phyloP scores from a whole-genome alignment of 2,329 filamentous ascomycete genomes.

The Achaetomium macrosporum region DNA sequence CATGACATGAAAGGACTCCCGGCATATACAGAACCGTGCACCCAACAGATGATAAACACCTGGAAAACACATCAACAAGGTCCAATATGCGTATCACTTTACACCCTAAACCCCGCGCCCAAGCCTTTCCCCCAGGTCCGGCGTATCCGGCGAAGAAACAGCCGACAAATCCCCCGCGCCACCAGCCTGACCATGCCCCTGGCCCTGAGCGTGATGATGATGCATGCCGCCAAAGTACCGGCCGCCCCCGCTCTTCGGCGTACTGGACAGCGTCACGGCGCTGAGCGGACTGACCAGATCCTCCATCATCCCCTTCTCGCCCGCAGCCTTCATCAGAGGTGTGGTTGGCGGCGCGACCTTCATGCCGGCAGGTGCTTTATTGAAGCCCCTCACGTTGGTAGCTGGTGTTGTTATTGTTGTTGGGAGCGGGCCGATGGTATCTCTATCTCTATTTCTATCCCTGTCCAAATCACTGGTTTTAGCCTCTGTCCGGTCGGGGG shows the following conservation, averaged over 20 bases:
- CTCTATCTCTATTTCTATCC: neutral
- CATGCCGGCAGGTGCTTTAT: neutral
- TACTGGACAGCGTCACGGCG: slow-evolving; percentile 11
- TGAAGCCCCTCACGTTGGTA: neutral
- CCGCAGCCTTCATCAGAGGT: neutral
- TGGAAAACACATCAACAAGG: neutral
- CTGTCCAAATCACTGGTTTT: neutral
- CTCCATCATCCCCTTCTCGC: slow-evolving; percentile 15
- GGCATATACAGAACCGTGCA: neutral
- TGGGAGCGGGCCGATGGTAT: neutral
- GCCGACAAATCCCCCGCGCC: neutral
- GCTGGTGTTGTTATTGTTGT: neutral
- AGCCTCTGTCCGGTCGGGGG: neutral
- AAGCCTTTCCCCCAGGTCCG: neutral
- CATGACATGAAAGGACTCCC: neutral
- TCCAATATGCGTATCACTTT: too few relatives aligned
- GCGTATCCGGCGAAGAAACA: slow-evolving; percentile 4
- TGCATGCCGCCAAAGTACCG: neutral
- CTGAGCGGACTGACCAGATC: slow-evolving; percentile 21
- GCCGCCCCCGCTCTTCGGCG: slow-evolving; percentile 11
- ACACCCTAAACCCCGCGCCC: neutral
- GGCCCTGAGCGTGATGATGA: neutral
- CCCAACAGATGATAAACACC: too few relatives aligned
- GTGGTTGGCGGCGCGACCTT: neutral
- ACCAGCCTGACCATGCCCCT: neutral